These are phyloP conservation scores for Hyparrhenia diplandra DNA, from an alignment of 176 grass and related monocot genomes.

Conservation along the genomic window DNA sequence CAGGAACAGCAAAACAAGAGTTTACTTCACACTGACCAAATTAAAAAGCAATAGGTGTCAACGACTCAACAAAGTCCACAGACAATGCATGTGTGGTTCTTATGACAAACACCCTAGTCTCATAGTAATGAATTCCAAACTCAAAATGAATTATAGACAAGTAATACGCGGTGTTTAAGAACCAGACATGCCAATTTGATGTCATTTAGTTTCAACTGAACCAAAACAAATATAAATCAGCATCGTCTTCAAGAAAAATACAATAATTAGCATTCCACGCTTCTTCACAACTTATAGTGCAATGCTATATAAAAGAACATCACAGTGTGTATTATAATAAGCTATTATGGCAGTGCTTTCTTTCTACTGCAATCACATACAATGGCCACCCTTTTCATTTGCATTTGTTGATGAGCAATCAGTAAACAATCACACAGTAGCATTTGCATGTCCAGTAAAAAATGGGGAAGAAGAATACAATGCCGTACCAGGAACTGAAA, in stretches of 20 bases:
- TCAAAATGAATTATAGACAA: background rate
- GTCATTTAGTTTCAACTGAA: background rate
- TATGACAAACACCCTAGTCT: background rate
- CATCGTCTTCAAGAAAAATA: background rate
- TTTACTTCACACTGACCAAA: background rate
- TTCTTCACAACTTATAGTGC: background rate
- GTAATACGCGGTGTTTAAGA: background rate
- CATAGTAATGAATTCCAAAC: background rate
- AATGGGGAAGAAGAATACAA: background rate
- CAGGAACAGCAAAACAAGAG: background rate
- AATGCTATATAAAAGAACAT: background rate
- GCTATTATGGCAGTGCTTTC: background rate
- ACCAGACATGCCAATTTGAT: background rate
- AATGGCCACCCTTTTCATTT: no score
- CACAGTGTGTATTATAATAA: background rate
- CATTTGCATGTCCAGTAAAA: background rate
- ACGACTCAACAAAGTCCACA: background rate
- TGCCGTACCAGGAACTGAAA: background rate
- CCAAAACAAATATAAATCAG: background rate
- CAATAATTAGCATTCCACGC: background rate
- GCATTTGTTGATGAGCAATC: background rate
- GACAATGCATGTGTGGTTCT: background rate
- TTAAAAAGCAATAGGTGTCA: background rate
- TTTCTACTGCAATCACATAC: background rate
- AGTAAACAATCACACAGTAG: background rate